Conservation (phyloP, 1,284 basidiomycete genomes). For the Tilletia caries region DNA sequence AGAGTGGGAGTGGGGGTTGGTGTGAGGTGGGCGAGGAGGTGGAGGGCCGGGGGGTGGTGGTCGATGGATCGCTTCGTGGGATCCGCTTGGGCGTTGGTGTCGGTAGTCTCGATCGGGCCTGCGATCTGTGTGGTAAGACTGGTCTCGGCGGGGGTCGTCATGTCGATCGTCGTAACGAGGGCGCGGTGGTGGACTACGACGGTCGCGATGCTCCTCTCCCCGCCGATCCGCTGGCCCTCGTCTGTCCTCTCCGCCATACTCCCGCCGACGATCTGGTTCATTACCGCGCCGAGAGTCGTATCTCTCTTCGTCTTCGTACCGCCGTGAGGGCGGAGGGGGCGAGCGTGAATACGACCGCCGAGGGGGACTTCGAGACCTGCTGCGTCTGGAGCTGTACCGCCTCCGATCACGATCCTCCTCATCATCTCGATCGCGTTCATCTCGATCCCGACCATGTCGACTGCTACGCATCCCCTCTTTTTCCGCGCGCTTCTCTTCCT, state of each 20-base stretch:
- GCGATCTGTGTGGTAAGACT: no score
- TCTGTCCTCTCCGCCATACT: neutral
- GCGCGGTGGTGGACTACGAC: conserved; percentile 2
- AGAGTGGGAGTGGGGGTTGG: neutral
- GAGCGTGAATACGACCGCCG: conserved; percentile 11
- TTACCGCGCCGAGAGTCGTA: neutral
- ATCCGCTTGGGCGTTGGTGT: conserved; percentile 36
- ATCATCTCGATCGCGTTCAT: conserved; percentile 14
- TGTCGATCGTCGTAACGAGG: neutral
- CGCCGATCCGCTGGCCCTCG: neutral
- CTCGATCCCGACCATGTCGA: conserved; percentile 27
- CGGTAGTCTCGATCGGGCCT: no score
- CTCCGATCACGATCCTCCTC: neutral
- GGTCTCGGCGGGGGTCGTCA: conserved; percentile 18
- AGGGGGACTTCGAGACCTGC: conserved; percentile 7
- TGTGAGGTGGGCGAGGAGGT: neutral
- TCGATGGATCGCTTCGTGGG: conserved; percentile 27
- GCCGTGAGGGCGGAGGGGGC: neutral
- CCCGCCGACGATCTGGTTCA: neutral
- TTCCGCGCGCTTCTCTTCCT: conserved; percentile 48
- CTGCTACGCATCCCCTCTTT: neutral
- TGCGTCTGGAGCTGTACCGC: neutral
- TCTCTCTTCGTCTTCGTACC: conserved; percentile 1
- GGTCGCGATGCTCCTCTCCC: neutral
- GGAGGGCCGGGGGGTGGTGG: conserved; percentile 16